These are phyloP conservation scores for Aspergillus haitiensis DNA, from an alignment of 495 filamentous ascomycete species.

Conservation along the genomic window DNA sequence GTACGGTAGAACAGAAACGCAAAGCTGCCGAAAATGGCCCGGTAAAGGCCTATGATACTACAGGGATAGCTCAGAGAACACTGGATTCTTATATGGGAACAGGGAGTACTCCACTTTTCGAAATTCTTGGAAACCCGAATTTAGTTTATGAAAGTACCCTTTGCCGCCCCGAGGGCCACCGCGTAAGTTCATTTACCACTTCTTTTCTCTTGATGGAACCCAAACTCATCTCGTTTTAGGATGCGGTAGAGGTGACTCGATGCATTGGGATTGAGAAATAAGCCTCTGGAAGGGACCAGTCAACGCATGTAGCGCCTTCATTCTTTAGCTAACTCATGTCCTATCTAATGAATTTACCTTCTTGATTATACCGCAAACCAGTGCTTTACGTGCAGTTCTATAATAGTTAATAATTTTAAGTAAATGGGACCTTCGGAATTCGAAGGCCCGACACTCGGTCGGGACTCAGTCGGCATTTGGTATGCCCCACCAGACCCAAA, in stretches of 20 bases:
- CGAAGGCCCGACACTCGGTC: neutral
- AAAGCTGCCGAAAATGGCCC: slow-evolving; percentile 36
- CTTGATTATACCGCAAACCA: neutral
- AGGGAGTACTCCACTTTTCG: slow-evolving; percentile 44
- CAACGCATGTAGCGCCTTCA: neutral
- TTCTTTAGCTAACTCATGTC: neutral
- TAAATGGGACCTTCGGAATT: neutral
- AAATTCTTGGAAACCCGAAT: slow-evolving; percentile 64
- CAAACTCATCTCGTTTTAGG: slow-evolving; percentile 46
- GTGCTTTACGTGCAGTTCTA: neutral
- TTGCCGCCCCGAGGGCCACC: slow-evolving; percentile 55
- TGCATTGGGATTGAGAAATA: slow-evolving; percentile 53
- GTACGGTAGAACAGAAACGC: slow-evolving; percentile 37
- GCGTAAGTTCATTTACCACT: slow-evolving; percentile 25
- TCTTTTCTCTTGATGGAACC: neutral
- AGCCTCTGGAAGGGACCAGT: neutral
- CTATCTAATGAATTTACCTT: too few species aligned
- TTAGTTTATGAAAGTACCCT: slow-evolving; percentile 67
- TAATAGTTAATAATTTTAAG: neutral
- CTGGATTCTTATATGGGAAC: slow-evolving; percentile 34
- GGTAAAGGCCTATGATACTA: slow-evolving; percentile 27
- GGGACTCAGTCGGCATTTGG: slow-evolving; percentile 18
- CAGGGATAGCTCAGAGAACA: slow-evolving; percentile 32
- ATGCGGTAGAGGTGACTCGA: slow-evolving; percentile 69
- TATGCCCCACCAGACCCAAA: slow-evolving; percentile 28